Base-by-base conservation (phyloP, 2,329 filamentous ascomycete species). In the Fusarium secorum region DNA sequence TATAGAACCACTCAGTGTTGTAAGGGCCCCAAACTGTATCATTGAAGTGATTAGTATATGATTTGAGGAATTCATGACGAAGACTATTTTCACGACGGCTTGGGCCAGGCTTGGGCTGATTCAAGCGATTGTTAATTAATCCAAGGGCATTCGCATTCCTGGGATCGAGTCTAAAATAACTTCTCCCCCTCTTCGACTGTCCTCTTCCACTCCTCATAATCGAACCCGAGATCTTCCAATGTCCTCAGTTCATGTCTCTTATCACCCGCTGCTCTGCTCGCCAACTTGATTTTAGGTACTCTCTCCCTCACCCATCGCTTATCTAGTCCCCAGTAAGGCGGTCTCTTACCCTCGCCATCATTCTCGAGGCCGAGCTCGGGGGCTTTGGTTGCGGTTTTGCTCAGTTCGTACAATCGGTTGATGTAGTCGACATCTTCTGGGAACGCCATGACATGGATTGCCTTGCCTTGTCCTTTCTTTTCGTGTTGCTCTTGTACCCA, bases 341-440 rank as follows among this genome's bases (percentile, higher is more conserved):
- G 79, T 4, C 52, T 69, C 72, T 81, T 83, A 1, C 82, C 81
- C 11, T 66, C 59, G 0, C 82, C 82, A 5, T 78, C 75, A 39
- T 82, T 81, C 24, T 80, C 79, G 8, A 83, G 71, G 0, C 73
- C 78, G 0, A 83, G 62, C 1, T 72, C 78, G 0, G 60, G 56
- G 4, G 53, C 71, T 41, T 57, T 73, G 20, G 58, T 49, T 2
- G 85, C 85, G 5, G 75, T 76, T 14, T 80, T 74, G 20, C 84
- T 85, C 81, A 86, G 85, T 17, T 83, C 80, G 48, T 87, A 81
- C 57, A 91, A 77, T 64, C 81, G 80, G 71, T 91, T 90, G 71
- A 91, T 87, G 70, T 90, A 90, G 7, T 87, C 81, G 0, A 85
- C 85, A 73, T 91, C 89, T 39, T 84, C 83, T 0, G 88, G 88